Evolutionary conservation across 768 basidiomycete species (phyloP).

Genomic region (Podaxis pistillaris): DNA sequence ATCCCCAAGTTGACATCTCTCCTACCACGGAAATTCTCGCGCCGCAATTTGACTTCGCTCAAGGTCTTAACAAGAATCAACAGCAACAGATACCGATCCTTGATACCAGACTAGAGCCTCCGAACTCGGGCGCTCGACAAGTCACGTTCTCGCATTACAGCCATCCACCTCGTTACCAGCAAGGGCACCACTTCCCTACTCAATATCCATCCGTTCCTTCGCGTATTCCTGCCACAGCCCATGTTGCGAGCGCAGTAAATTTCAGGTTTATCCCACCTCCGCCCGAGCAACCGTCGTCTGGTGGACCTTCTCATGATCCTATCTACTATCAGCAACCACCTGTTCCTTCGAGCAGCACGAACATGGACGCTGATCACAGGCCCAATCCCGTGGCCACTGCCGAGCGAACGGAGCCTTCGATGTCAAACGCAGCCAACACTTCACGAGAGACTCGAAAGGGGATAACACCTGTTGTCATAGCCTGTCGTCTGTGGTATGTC

Average conservation of each 20-base stretch:
- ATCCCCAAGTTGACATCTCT: slow-evolving; percentile 37
- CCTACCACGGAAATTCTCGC: slow-evolving; percentile 42
- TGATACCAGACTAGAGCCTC: slow-evolving; percentile 43
- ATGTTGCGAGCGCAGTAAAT: slow-evolving; percentile 33
- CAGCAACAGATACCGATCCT: slow-evolving; percentile 48
- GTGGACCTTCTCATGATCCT: slow-evolving; percentile 45
- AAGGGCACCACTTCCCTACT: slow-evolving; percentile 41
- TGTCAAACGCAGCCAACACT: slow-evolving; percentile 25
- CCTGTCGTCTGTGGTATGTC: slow-evolving; percentile 79
- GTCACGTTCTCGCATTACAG: slow-evolving; percentile 40
- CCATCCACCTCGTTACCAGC: slow-evolving; percentile 44
- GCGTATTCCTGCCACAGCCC: slow-evolving; percentile 38
- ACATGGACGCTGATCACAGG: slow-evolving; percentile 30
- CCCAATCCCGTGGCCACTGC: slow-evolving; percentile 31
- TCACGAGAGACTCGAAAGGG: slow-evolving; percentile 50
- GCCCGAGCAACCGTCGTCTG: slow-evolving; percentile 44
- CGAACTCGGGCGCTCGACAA: slow-evolving; percentile 38
- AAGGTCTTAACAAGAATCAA: slow-evolving; percentile 32
- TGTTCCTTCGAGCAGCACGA: slow-evolving; percentile 27
- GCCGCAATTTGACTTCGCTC: slow-evolving; percentile 51
- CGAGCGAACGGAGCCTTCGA: slow-evolving; percentile 34
- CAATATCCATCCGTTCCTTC: slow-evolving; percentile 36
- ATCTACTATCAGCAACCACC: slow-evolving; percentile 32
- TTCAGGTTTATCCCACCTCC: slow-evolving; percentile 34
- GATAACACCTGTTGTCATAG: slow-evolving; percentile 61